Percentiles rank a stretch among this genome's conserved stretches.
These are phyloP conservation scores for Diversispora epigaea DNA, from an alignment of 192 early-diverging fungal species.

Conservation along the genomic window DNA sequence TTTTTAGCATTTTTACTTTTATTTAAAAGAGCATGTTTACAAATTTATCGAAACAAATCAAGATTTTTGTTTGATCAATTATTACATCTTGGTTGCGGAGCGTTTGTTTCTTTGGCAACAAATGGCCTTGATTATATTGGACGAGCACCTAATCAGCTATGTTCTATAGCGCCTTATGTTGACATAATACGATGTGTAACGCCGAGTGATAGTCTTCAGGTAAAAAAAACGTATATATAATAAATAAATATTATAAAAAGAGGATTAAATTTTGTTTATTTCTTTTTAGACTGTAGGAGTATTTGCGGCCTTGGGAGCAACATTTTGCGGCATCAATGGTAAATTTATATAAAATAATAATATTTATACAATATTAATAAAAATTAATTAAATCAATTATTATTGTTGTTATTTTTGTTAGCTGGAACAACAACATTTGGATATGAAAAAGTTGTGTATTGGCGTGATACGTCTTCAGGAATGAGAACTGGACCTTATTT, in stretches of 20 bases:
- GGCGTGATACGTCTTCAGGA: constrained; percentile 61
- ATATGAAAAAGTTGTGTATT: constrained; percentile 62
- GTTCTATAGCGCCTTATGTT: constrained; percentile 43
- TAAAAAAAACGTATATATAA: not conserved
- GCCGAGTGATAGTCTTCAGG: not conserved
- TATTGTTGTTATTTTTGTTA: too few species aligned
- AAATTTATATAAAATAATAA: not conserved
- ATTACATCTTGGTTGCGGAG: constrained; percentile 56
- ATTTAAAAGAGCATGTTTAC: constrained; percentile 42
- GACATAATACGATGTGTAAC: not conserved
- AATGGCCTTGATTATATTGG: constrained; percentile 55
- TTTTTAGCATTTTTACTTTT: constrained; percentile 53
- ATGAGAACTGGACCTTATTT: constrained; percentile 62
- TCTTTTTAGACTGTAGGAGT: constrained; percentile 52
- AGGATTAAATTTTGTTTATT: too few species aligned
- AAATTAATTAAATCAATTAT: too few species aligned
- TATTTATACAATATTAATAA: too few species aligned
- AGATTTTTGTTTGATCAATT: constrained; percentile 55
- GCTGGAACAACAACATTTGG: constrained; percentile 60
- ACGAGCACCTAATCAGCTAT: constrained; percentile 45
- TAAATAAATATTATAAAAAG: too few species aligned
- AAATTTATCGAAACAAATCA: constrained; percentile 50
- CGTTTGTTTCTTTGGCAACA: constrained; percentile 49
- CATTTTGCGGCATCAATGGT: constrained; percentile 60
- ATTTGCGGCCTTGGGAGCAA: constrained; percentile 57